Evolutionary conservation across 208 protist species (phyloP).

Genomic region (Crithidia brevicula): DNA sequence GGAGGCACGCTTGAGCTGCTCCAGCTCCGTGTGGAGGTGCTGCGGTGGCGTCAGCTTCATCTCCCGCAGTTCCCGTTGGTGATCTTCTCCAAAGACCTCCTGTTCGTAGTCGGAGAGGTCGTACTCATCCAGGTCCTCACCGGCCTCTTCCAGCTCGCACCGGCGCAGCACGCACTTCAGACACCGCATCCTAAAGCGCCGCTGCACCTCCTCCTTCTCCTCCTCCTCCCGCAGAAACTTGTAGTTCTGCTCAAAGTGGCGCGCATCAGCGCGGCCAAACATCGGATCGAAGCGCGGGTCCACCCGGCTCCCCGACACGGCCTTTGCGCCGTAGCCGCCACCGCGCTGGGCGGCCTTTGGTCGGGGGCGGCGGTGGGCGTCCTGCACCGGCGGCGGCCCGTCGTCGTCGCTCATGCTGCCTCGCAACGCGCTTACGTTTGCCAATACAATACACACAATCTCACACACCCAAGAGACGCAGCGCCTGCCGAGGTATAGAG

Average conservation of each 20-base stretch:
- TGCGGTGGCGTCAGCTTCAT: conserved; percentile 64
- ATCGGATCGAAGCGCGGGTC: conserved; percentile 86
- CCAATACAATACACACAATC: too few species aligned
- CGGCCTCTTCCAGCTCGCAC: conserved; percentile 68
- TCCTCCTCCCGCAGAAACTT: conserved; percentile 79
- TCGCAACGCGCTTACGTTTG: too few species aligned
- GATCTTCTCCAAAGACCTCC: conserved; percentile 77
- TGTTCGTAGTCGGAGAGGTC: conserved; percentile 82
- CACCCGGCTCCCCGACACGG: conserved; percentile 19
- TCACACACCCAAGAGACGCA: too few species aligned
- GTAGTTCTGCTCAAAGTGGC: conserved; percentile 77
- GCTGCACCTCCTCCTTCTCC: conserved; percentile 68
- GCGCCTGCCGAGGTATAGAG: too few species aligned
- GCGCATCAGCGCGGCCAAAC: conserved; percentile 51
- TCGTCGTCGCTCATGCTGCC: conserved; percentile 54
- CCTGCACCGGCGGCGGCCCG: conserved; percentile 70
- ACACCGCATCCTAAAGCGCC: conserved; percentile 69
- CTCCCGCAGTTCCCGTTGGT: conserved; percentile 54
- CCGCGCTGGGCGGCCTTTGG: background rate
- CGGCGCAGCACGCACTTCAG: conserved; percentile 73
- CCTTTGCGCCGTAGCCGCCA: background rate
- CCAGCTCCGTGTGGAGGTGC: conserved; percentile 58
- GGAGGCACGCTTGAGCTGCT: conserved; percentile 71
- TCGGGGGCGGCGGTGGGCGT: conserved; percentile 57
- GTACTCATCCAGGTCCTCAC: conserved; percentile 78